phyloP scores from a whole-genome alignment of 2,329 filamentous ascomycete genomes.

The Apiospora arundinis region DNA sequence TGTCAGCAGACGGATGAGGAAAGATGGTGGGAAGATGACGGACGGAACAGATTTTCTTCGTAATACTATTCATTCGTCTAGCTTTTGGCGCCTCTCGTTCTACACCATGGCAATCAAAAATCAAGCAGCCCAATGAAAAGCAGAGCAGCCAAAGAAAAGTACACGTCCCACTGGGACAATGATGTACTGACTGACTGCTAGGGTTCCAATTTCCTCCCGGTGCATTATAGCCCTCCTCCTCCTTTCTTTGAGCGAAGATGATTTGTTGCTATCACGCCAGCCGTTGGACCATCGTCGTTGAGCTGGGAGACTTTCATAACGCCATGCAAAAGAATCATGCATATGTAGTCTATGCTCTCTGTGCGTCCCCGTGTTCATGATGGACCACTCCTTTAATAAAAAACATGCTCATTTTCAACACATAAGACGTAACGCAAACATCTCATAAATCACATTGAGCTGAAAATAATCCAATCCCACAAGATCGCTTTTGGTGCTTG shows the following conservation, averaged over 20 bases:
- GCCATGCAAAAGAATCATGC: conserved; percentile 19
- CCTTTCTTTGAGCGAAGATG: background rate
- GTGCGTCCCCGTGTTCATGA: conserved; percentile 18
- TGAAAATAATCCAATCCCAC: conserved; percentile 15
- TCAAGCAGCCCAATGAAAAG: background rate
- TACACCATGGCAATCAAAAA: conserved; percentile 1
- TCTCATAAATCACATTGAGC: conserved; percentile 20
- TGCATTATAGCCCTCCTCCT: conserved; percentile 12
- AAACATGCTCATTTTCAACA: conserved; percentile 12
- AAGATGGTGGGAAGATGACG: background rate
- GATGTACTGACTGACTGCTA: background rate
- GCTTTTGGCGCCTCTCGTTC: background rate
- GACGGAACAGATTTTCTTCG: background rate
- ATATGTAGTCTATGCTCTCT: conserved; percentile 23
- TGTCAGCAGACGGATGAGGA: background rate
- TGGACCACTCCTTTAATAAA: background rate
- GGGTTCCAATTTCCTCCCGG: background rate
- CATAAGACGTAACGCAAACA: conserved; percentile 14
- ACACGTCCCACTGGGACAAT: background rate
- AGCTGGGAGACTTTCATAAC: background rate
- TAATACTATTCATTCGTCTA: conserved; percentile 7
- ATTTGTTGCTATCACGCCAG: conserved; percentile 4
- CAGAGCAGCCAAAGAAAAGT: background rate
- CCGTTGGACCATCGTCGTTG: background rate
- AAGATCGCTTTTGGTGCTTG: conserved; percentile 20